These are phyloP conservation scores for Penicillium waksmanii DNA, from an alignment of 495 filamentous ascomycete genomes.

Conservation along the genomic window DNA sequence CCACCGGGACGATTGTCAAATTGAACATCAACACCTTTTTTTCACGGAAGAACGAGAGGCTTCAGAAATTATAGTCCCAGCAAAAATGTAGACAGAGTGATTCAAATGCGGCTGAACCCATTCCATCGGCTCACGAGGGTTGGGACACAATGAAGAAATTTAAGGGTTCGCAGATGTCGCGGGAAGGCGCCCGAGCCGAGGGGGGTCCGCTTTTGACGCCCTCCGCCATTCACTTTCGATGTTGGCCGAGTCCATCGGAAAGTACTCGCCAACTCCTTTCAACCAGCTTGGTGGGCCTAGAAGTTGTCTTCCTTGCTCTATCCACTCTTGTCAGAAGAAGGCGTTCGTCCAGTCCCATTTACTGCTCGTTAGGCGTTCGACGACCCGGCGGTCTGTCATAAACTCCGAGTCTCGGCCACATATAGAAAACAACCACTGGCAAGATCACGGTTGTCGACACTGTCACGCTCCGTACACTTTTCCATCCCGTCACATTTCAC, in stretches of 20 bases:
- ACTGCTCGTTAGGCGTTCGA: neutral
- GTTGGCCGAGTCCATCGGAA: neutral
- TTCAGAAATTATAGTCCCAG: too few relatives aligned
- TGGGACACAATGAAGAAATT: neutral
- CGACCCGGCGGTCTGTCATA: too few relatives aligned
- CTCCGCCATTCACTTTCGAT: slow-evolving; percentile 3
- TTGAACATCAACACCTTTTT: slow-evolving; percentile 1
- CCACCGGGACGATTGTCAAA: neutral
- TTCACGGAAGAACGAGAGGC: neutral
- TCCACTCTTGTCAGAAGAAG: slow-evolving; percentile 18
- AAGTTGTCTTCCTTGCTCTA: neutral
- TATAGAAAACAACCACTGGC: neutral
- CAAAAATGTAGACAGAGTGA: too few relatives aligned
- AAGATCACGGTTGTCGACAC: too few relatives aligned
- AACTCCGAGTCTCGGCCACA: neutral
- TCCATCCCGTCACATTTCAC: too few relatives aligned
- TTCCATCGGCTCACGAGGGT: neutral
- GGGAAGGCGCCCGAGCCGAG: slow-evolving; percentile 21
- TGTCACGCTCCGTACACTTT: too few relatives aligned
- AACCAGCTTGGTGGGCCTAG: too few relatives aligned
- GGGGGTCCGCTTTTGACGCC: neutral
- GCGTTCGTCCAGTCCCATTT: neutral
- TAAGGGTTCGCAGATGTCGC: slow-evolving; percentile 23
- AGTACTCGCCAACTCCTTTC: too few relatives aligned
- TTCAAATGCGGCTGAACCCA: too few relatives aligned